Evolutionary conservation across 1,284 basidiomycete species (phyloP).

Genomic region (Thelephora terrestris): DNA sequence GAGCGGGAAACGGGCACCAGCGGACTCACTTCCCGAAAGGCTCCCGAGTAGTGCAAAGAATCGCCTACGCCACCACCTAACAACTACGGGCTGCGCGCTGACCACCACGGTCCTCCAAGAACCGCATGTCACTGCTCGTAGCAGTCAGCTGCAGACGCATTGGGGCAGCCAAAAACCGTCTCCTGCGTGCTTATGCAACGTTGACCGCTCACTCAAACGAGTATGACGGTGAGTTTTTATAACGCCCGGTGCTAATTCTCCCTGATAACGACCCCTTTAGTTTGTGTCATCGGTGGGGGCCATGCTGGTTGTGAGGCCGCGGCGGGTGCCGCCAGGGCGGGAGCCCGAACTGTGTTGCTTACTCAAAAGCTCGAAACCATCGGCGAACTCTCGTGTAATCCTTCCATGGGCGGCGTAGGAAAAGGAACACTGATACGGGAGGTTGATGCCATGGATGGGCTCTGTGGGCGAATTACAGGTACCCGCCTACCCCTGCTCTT

Average conservation of each 20-base stretch:
- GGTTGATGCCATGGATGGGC: conserved; percentile 79
- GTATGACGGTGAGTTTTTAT: conserved; percentile 17
- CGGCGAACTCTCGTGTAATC: conserved; percentile 87
- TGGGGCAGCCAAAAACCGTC: neutral
- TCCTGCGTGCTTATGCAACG: conserved; percentile 11
- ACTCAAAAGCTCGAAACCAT: conserved; percentile 76
- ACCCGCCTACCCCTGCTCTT: conserved; percentile 11
- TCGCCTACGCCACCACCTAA: no score
- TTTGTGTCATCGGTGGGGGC: conserved; percentile 84
- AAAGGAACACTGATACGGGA: conserved; percentile 86
- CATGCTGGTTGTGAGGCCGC: conserved; percentile 91
- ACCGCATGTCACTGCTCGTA: no score
- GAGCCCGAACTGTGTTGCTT: conserved; percentile 70
- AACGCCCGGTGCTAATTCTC: neutral
- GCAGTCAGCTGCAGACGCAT: no score
- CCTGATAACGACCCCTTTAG: conserved; percentile 25
- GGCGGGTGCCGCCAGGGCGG: conserved; percentile 72
- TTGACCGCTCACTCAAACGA: conserved; percentile 7
- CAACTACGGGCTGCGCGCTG: no score
- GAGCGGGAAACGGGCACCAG: no score
- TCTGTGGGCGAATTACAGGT: conserved; percentile 73
- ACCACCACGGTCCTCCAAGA: no score
- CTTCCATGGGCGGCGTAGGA: conserved; percentile 80
- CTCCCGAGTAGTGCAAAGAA: no score
- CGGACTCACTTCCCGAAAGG: no score